Base-by-base conservation (phyloP, 495 filamentous ascomycete genomes). In the Aspergillus cavernicola region DNA sequence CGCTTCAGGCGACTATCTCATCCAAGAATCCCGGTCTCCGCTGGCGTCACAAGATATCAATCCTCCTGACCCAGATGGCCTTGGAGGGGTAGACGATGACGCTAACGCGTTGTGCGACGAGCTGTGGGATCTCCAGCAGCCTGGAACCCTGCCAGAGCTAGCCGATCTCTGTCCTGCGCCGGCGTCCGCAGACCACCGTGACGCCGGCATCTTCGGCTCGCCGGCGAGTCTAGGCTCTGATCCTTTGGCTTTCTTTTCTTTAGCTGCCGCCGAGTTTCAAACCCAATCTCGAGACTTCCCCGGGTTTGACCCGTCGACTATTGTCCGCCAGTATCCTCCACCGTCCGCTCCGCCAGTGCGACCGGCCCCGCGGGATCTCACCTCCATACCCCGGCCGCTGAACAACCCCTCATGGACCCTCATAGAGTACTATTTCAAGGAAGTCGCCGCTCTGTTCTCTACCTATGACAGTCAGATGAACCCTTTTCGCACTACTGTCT, bases 371-470 rank as follows among this genome's bases (percentile, higher is more conserved):
- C 41, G 62, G 10, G 60, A 68, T 43, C 54, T 68, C 22, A 62
- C 62, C 32, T 67, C 71, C 1, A 73, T 75, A 16, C 62, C 70
- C 4, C 68, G 65, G 19, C 56, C 68, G 1, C 35, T 75, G 50
- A 73, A 78, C 31, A 75, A 77, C 42, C 69, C 76, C 23, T 78
- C 72, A 36, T 79, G 75, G 61, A 78, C 79, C 10, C 66, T 83
- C 5, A 76, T 83, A 6, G 78, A 83, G 42, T 81, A 83, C 57
- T 83, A 83, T 48, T 83, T 83, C 66, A 79, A 78, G 55, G 78
- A 83, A 46, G 79, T 83, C 8, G 77, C 76, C 10, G 74, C 74
- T 4, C 53, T 83, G 16, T 83, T 81, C 57, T 83, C 80, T 10
- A 80, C 75, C 47, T 83, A 80, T 57, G 80, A 83, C 56, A 79